Base-by-base conservation (phyloP, 1,284 basidiomycete species). In the Mycena sp. region DNA sequence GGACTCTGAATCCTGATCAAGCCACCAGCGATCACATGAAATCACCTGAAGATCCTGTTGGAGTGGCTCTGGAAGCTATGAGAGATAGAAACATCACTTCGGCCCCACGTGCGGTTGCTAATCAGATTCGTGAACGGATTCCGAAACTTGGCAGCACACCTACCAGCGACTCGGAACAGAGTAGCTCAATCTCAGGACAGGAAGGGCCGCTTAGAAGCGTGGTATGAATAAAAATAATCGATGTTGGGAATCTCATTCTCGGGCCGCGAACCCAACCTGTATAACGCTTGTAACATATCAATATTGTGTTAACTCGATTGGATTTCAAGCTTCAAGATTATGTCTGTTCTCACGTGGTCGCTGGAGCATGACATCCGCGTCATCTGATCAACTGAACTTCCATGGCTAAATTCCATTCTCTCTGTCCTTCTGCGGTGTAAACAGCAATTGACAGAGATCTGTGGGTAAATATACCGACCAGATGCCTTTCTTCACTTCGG, bases 1-100 rank as follows among this genome's bases (percentile, higher is more conserved):
- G 81, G 82, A 78, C 70, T 26, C 77, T 88, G 60, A 85, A 84
- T 68, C 86, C 86, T 7, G 78, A 81, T 54, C 84, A 86, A 72
- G 85, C 83, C 61, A 77, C 78, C 1, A 74, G 74, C 11, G 78
- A 82, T 64, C 67, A 71, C 35, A 65, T 70, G 12, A 71, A 76
- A 64, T 84, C 83, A 9, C 83, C 83, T 10, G 65, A 61, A 11
- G 76, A 78, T 54, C 79, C 80, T 5, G 67, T 79, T 21, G 38
- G 9, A n/a, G 50, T 49, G 16, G 57, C 53, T 1, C 61, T 54
- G 21, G 38, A 62, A 23, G 45, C 58, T n/a, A 64, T 59, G 9
- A 50, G 54, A 51, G 58, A 56, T 25, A 55, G 43, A 16, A 57
- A 41, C 17, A 46, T 56, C 35, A 45, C 51, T 5, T 52, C 51